Base-by-base conservation (phyloP, 176 grass and related monocot genomes). In the Rhynchospora pubera region DNA sequence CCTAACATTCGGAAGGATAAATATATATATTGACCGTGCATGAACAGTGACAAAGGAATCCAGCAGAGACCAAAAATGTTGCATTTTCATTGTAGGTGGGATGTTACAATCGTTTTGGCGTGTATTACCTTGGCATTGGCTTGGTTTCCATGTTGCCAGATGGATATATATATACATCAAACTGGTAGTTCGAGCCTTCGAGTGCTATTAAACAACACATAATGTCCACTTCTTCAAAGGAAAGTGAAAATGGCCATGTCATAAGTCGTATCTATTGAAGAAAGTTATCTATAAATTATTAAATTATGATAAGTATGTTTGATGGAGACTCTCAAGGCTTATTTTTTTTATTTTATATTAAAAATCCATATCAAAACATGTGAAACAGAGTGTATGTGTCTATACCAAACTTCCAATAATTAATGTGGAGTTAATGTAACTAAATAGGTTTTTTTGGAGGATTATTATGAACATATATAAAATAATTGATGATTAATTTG, bases 141-240 rank as follows among this genome's bases (percentile, higher is more conserved):
- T 3, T 32, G 72, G 71, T 56, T 56, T 53, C 13, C 50, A 55
- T 56, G 14, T 56, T 77, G 72, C 23, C 72, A 77, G 72, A 77
- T 56, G 72, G 72, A 77, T 56, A 50, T 56, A n/a, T n/a, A n/a
- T n/a, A 77, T 34, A 77, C 72, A 77, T 77, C 72, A 77, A 77
- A 53, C 47, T 76, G 22, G 47, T 76, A 76, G 23, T 53, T 55
- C 52, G n/a, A n/a, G n/a, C n/a, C n/a, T n/a, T n/a, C n/a, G 5
- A 76, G 48, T 77, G 50, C 15, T 14, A 77, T 77, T 52, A 34
- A 56, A 77, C 55, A 77, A 77, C 0, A 56, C 34, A 77, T 32
- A 9, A 34, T 77, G 72, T 56, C 46, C 0, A 52, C 14, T 77
- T 77, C 50, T 32, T 56, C 16, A 55, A 16, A 18, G 23, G 14